phyloP scores from a whole-genome alignment of 1,284 basidiomycete genomes.

The Baeospora myosura region DNA sequence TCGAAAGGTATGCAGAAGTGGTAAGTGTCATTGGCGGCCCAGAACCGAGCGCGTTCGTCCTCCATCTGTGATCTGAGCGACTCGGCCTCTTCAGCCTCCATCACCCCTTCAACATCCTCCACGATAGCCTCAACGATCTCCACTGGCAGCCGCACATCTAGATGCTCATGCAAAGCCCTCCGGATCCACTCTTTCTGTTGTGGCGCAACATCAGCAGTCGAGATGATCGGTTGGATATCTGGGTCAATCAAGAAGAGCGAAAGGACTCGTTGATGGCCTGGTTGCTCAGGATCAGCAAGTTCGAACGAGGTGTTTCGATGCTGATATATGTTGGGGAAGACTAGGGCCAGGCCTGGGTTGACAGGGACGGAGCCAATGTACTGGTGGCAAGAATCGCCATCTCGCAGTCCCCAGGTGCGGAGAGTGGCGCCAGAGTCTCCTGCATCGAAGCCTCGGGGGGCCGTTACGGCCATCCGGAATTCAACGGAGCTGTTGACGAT shows the following conservation, averaged over 20 bases:
- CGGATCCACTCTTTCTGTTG: conserved; percentile 39
- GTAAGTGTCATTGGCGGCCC: conserved; percentile 29
- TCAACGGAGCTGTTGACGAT: conserved; percentile 27
- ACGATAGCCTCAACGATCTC: conserved; percentile 39
- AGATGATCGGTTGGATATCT: conserved; percentile 32
- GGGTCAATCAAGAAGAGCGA: conserved; percentile 41
- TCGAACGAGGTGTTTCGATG: conserved; percentile 28
- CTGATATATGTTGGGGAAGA: conserved; percentile 53
- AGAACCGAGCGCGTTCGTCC: conserved; percentile 28
- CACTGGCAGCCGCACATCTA: conserved; percentile 29
- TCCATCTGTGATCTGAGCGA: conserved; percentile 24
- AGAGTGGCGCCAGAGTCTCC: conserved; percentile 37
- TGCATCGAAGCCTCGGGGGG: conserved; percentile 31
- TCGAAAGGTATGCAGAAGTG: conserved; percentile 46
- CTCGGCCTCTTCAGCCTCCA: conserved; percentile 33
- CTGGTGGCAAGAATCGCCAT: conserved; percentile 40
- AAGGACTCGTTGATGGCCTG: conserved; percentile 32
- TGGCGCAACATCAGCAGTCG: conserved; percentile 35
- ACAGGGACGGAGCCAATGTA: conserved; percentile 34
- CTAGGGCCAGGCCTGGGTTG: conserved; percentile 29
- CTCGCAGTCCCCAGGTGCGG: conserved; percentile 41
- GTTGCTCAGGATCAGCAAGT: conserved; percentile 27
- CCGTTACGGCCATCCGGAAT: conserved; percentile 44
- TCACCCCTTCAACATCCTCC: conserved; percentile 28
- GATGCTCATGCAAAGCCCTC: conserved; percentile 25